Base-by-base conservation (phyloP, 768 basidiomycete genomes). In the Amylocystis lapponica region DNA sequence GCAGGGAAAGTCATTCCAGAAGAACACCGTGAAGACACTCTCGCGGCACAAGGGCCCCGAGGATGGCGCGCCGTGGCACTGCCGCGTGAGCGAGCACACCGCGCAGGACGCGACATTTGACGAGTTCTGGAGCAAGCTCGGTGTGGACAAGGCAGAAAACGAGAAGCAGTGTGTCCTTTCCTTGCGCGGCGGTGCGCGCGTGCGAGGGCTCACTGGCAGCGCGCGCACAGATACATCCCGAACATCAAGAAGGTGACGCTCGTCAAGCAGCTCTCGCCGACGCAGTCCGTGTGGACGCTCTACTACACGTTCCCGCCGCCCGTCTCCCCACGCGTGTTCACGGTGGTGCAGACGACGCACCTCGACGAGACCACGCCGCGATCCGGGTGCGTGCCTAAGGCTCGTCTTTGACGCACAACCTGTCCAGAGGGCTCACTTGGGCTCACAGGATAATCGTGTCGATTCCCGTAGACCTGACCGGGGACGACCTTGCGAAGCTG, bases 271-370 rank as follows among this genome's bases (percentile, higher is more conserved):
- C 58, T 88, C 32, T 85, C 84, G 0, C 67, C 75, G 10, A 81
- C 72, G 2, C 75, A 81, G 38, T 66, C 70, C 2, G 78, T 88
- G 48, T 88, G 84, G 85, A 74, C 81, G 0, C 48, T 84, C 47
- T 76, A 78, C 59, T 90, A 90, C 62, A 81, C 72, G 3, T 85
- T 88, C 62, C 67, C 76, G 1, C 76, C 82, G 5, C 79, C 85
- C 3, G 62, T 88, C 16, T 80, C 84, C 3, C 78, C 85, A 9
- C 79, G 86, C 12, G 74, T 84, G 17, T 90, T 88, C 61, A 87
- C 85, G 2, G 82, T 81, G 27, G 61, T 87, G 29, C 84, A 86
- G 55, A 72, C 81, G n/a, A 66, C 68, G 9, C 70, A 78, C 46
- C 62, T 82, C 20, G 62, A 67, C 20, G 70, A 76, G 32, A 57